phyloP scores from a whole-genome alignment of 169 alveolate genomes.

The Eimeria mitis region DNA sequence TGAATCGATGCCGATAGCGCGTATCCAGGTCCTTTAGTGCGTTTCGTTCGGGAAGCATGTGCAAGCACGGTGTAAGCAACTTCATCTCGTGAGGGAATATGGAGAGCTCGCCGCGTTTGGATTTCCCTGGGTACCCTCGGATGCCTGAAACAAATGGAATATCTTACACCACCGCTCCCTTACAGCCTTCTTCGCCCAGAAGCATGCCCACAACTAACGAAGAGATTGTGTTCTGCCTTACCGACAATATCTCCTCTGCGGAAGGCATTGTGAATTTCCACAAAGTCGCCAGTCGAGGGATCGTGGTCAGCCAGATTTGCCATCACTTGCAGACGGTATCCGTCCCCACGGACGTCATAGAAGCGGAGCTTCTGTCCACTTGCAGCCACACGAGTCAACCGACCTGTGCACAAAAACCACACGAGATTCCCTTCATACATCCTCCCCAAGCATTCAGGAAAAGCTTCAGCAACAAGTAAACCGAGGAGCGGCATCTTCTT shows the following conservation, averaged over 20 bases:
- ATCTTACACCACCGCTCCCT: not conserved
- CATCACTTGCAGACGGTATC: conserved; percentile 92
- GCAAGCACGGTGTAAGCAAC: conserved; percentile 97
- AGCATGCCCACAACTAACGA: not conserved
- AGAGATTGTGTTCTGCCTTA: not conserved
- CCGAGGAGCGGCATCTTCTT: not conserved
- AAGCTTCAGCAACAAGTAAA: not conserved
- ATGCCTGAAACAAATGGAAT: conserved; percentile 77
- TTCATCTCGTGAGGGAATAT: conserved; percentile 94
- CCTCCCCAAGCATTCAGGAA: not conserved
- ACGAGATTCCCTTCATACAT: not conserved
- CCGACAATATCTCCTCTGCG: conserved; percentile 79
- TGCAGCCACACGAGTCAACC: conserved; percentile 92
- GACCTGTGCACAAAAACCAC: conserved; percentile 88
- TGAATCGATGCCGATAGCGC: conserved; percentile 96
- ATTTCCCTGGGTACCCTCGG: conserved; percentile 91
- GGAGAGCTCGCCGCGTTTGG: conserved; percentile 98
- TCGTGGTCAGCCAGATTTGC: conserved; percentile 86
- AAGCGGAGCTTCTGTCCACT: conserved; percentile 94
- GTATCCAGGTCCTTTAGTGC: conserved; percentile 98
- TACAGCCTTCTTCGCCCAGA: not conserved
- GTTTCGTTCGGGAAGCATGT: conserved; percentile 98
- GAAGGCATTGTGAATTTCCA: conserved; percentile 68
- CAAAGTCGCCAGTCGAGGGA: conserved; percentile 83
- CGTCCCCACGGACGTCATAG: conserved; percentile 95